Conservation (phyloP, 2,329 filamentous ascomycete species). For the Thelonectria blattea region DNA sequence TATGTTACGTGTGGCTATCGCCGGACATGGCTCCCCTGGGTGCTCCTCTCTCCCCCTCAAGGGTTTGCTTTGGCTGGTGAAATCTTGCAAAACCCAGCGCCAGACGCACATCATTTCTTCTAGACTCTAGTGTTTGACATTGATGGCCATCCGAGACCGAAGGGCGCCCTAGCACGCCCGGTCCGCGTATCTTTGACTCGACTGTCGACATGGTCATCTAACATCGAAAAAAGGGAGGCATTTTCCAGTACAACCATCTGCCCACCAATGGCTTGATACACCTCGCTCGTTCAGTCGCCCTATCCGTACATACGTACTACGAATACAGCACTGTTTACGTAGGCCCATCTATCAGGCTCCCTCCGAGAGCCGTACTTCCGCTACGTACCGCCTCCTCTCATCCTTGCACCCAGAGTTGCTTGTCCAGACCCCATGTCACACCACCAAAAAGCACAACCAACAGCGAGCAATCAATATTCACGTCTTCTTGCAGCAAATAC, state of each 20-base stretch:
- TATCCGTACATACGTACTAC: too few relatives aligned
- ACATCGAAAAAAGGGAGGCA: neutral
- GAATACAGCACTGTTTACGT: neutral
- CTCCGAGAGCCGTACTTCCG: neutral
- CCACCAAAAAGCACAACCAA: constrained; percentile 25
- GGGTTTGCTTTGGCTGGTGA: neutral
- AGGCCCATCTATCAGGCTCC: neutral
- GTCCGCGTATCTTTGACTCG: constrained; percentile 3
- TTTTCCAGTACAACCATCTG: constrained; percentile 1
- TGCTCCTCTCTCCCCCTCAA: too few relatives aligned
- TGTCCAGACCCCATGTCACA: constrained; percentile 5
- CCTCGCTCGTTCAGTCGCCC: neutral
- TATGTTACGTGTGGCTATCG: neutral
- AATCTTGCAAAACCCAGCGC: constrained; percentile 2
- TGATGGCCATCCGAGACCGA: constrained; percentile 11
- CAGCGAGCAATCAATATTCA: constrained; percentile 5
- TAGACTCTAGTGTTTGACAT: constrained; percentile 21
- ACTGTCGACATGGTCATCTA: neutral
- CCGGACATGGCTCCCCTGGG: neutral
- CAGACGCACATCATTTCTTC: constrained; percentile 12
- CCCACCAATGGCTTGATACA: constrained; percentile 11
- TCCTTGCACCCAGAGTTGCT: neutral
- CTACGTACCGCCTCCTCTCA: neutral
- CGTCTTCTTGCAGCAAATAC: constrained; percentile 26
- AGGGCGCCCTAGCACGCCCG: neutral